These are phyloP conservation scores for Tuber umbilicatum DNA, from an alignment of 495 filamentous ascomycete species.

Conservation along the genomic window DNA sequence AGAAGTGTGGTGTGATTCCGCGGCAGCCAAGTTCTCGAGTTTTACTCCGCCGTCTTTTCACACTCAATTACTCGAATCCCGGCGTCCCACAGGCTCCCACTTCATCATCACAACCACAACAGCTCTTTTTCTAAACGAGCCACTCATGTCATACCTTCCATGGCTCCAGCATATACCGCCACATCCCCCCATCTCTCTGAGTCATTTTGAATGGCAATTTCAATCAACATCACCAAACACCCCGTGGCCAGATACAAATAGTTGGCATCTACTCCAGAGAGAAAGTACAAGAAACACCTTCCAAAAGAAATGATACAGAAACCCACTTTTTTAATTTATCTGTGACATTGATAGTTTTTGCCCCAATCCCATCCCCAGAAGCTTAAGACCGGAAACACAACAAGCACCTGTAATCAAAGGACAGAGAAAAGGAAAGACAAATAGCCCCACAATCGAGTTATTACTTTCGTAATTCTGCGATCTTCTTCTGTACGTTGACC, in stretches of 20 bases:
- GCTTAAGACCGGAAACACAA: background rate
- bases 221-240: background rate
- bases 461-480: constrained; percentile 59
- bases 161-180: background rate
- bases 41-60: background rate
- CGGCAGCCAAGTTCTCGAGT: background rate
- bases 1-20: background rate
- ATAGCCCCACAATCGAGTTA: constrained; percentile 5
- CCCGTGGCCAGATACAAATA: background rate
- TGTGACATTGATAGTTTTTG: background rate
- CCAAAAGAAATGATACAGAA: background rate
- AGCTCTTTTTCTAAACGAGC: too few species aligned
- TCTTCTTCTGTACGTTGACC: constrained; percentile 78
- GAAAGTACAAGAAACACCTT: background rate
- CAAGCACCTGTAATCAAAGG: background rate
- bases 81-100: too few species aligned
- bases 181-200: background rate
- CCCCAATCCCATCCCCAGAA: background rate
- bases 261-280: background rate
- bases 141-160: background rate
- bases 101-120: background rate
- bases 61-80: background rate
- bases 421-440: constrained; percentile 8
- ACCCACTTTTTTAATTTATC: background rate
- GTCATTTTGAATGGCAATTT: background rate